These are phyloP conservation scores for Acrocalymma vagum DNA, from an alignment of 2,329 filamentous ascomycete genomes.

Conservation along the genomic window DNA sequence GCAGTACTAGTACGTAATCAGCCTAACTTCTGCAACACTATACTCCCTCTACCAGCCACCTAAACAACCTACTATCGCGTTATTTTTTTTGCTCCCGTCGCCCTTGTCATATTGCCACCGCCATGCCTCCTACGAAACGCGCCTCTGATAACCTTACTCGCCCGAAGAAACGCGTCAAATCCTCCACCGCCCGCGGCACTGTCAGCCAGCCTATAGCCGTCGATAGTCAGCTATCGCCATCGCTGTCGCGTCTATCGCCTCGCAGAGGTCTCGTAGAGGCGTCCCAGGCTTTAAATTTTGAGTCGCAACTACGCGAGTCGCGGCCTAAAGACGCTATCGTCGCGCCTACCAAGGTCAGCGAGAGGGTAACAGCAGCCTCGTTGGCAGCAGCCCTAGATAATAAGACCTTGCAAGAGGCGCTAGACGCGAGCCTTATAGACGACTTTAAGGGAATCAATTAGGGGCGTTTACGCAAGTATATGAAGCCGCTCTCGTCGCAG, in stretches of 20 bases:
- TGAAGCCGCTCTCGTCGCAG: slow-evolving; percentile 1
- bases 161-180: too few relatives aligned
- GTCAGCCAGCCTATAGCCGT: too few relatives aligned
- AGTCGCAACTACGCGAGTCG: slow-evolving; percentile 6
- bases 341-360: slow-evolving; percentile 3
- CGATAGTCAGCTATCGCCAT: too few relatives aligned
- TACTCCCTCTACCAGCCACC: too few relatives aligned
- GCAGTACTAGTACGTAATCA: too few relatives aligned
- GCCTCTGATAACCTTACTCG: too few relatives aligned
- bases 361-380: slow-evolving; percentile 1
- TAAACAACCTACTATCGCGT: too few relatives aligned
- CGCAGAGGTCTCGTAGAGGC: slow-evolving; percentile 1
- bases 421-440: slow-evolving; percentile 4
- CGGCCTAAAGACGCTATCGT: slow-evolving; percentile 4
- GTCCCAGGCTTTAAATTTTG: slow-evolving; percentile 4
- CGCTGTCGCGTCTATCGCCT: slow-evolving; percentile 1
- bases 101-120: too few relatives aligned
- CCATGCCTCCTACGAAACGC: too few relatives aligned
- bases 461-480: slow-evolving; percentile 1
- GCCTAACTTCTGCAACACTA: too few relatives aligned
- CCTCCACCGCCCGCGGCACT: too few relatives aligned
- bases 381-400: background rate
- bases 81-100: too few relatives aligned
- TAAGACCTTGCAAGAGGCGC: background rate
- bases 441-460: slow-evolving; percentile 4